Conservation (phyloP, 2,329 filamentous ascomycete genomes). For the Trichoderma breve region DNA sequence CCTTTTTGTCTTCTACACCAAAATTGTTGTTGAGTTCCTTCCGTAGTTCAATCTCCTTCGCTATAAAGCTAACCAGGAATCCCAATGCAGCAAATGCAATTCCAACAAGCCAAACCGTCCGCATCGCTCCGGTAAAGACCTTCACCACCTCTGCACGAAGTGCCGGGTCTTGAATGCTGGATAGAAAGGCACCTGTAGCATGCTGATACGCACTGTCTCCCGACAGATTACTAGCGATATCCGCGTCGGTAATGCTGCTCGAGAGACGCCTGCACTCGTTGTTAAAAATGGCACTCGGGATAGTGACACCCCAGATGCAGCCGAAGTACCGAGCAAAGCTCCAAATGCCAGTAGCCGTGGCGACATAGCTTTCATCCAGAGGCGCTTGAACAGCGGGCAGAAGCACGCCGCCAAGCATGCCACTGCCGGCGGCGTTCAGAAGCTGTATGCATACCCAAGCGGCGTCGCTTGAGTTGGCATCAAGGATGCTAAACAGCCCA, state of each 20-base stretch:
- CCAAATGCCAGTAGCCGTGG: background rate
- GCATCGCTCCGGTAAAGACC: background rate
- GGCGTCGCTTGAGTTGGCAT: background rate
- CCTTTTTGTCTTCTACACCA: background rate
- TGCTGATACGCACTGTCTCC: background rate
- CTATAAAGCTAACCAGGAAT: background rate
- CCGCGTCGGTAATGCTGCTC: background rate
- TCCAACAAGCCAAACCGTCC: background rate
- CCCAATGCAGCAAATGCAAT: background rate
- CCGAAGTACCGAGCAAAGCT: conserved; percentile 7
- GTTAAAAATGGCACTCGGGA: conserved; percentile 11
- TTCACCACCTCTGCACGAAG: background rate
- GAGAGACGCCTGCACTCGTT: conserved; percentile 7
- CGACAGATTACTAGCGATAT: background rate
- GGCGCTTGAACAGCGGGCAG: background rate
- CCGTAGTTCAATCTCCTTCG: background rate
- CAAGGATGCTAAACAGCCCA: background rate
- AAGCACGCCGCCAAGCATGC: background rate
- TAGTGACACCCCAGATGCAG: conserved; percentile 5
- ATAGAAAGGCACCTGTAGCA: background rate
- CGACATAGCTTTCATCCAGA: background rate
- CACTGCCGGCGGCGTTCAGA: background rate
- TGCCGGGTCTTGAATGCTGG: background rate
- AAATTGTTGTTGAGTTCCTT: background rate
- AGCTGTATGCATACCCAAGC: background rate